Percentiles rank a stretch among this genome's conserved stretches.
Conservation (phyloP, 495 filamentous ascomycete genomes). For the Echria macrotheca region DNA sequence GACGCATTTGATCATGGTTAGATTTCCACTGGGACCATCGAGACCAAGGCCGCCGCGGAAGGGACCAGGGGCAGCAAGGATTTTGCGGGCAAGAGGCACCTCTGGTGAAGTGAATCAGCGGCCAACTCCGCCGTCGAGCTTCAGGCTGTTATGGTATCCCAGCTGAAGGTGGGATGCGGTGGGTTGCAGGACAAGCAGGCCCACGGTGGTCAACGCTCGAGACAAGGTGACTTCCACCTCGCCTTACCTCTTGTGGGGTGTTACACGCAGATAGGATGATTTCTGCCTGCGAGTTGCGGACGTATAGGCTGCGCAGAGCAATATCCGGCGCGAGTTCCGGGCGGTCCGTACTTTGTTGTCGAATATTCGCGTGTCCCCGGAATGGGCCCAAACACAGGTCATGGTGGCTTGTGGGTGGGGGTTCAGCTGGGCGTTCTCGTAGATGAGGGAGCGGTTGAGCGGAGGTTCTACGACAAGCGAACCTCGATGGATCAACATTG, state of each 20-base stretch:
- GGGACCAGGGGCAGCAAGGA: slow-evolving; percentile 7
- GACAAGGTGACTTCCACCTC: slow-evolving; percentile 27
- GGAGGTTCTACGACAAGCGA: not conserved
- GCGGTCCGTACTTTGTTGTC: slow-evolving; percentile 8
- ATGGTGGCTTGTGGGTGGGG: not conserved
- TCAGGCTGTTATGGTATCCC: slow-evolving; percentile 9
- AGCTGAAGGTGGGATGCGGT: slow-evolving; percentile 7
- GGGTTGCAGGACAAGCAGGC: slow-evolving; percentile 13
- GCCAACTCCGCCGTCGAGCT: slow-evolving; percentile 1
- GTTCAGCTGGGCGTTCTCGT: not conserved
- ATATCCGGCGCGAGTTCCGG: slow-evolving; percentile 20
- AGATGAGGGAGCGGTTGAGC: not conserved
- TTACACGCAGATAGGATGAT: slow-evolving; percentile 16
- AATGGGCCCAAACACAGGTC: slow-evolving; percentile 15
- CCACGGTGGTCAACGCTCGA: slow-evolving; percentile 15
- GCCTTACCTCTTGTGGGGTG: slow-evolving; percentile 25
- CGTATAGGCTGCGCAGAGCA: slow-evolving; percentile 7
- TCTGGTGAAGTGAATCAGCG: slow-evolving; percentile 1
- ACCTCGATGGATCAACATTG: slow-evolving; percentile 1
- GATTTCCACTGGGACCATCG: slow-evolving; percentile 11
- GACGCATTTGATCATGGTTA: slow-evolving; percentile 15
- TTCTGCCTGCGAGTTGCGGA: slow-evolving; percentile 12
- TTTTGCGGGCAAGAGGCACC: too few species aligned
- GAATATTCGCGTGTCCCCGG: too few species aligned
- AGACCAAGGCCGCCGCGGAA: slow-evolving; percentile 12